phyloP scores from a whole-genome alignment of 768 basidiomycete species.

The Tephrocybe sp. region DNA sequence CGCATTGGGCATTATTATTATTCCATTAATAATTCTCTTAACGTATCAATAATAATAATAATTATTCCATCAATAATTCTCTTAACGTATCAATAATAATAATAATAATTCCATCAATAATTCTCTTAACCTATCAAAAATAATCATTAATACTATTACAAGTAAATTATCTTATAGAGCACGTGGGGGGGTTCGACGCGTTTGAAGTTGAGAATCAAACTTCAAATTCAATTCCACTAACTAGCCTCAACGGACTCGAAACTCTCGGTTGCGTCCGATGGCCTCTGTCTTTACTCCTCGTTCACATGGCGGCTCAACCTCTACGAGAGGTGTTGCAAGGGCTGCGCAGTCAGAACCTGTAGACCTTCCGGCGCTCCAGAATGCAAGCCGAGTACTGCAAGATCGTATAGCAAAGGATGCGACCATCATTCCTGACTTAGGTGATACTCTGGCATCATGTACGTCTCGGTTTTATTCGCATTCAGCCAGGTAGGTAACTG shows the following conservation, averaged over 20 bases:
- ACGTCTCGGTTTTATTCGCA: conserved; percentile 25
- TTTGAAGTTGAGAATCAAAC: neutral
- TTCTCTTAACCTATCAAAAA: neutral
- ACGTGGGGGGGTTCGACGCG: conserved; percentile 14
- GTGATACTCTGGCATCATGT: conserved; percentile 65
- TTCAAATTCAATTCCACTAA: neutral
- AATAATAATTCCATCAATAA: neutral
- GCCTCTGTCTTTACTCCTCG: conserved; percentile 18
- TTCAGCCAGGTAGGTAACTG: neutral
- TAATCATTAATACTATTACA: neutral
- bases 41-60: no score
- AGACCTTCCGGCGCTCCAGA: conserved; percentile 61
- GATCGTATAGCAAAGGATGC: conserved; percentile 72
- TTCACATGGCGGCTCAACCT: conserved; percentile 11
- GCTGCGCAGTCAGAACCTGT: conserved; percentile 36
- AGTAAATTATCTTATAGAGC: neutral
- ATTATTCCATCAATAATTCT: neutral
- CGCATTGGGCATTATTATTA: neutral
- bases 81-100: no score
- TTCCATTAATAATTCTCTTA: neutral
- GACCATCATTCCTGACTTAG: conserved; percentile 71
- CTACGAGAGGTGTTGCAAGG: conserved; percentile 1
- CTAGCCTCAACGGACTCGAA: neutral
- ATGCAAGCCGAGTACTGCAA: conserved; percentile 63
- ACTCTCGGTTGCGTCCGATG: conserved; percentile 15